A percentile compares a stretch with the other conserved stretches of the same genome.
Evolutionary conservation across 768 basidiomycete genomes (phyloP).

Genomic region (Coprinopsis sp.): DNA sequence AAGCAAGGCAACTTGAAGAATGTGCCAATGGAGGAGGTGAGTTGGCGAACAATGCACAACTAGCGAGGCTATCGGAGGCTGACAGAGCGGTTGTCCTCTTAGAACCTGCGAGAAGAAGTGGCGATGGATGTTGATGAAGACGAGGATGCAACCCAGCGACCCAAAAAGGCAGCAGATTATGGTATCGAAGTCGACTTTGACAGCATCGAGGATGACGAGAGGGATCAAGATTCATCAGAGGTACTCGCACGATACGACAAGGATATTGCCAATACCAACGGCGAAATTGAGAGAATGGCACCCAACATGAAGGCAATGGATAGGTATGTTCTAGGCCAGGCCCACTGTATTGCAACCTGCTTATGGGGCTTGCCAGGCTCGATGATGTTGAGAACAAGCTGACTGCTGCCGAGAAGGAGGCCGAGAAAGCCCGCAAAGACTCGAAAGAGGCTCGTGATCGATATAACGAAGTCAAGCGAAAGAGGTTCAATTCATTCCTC

Average conservation of each 20-base stretch:
- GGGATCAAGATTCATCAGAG: slow-evolving; percentile 61
- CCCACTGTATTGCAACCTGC: too few relatives aligned
- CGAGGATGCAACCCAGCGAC: slow-evolving; percentile 73
- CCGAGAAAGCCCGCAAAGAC: slow-evolving; percentile 86
- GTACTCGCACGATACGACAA: slow-evolving; percentile 70
- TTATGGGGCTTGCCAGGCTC: too few relatives aligned
- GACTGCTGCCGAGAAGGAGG: slow-evolving; percentile 85
- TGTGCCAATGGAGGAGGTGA: slow-evolving; percentile 93
- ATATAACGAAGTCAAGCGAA: slow-evolving; percentile 82
- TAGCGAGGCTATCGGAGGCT: too few relatives aligned
- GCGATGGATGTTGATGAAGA: slow-evolving; percentile 93
- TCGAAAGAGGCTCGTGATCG: slow-evolving; percentile 88
- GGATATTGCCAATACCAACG: slow-evolving; percentile 59
- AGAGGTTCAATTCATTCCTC: too few relatives aligned
- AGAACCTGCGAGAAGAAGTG: slow-evolving; percentile 81
- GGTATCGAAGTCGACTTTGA: slow-evolving; percentile 89
- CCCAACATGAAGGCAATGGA: slow-evolving; percentile 98
- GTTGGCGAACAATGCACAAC: too few relatives aligned
- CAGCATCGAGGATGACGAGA: slow-evolving; percentile 67
- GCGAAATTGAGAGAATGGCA: slow-evolving; percentile 89
- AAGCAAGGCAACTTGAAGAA: slow-evolving; percentile 70
- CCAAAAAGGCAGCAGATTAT: slow-evolving; percentile 70
- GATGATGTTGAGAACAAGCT: slow-evolving; percentile 84
- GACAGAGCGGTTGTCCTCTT: slow-evolving; percentile 11
- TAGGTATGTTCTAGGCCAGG: slow-evolving; percentile 56